A percentile compares a stretch with the other conserved stretches of the same genome.
Evolutionary conservation across 345 rosid genomes (phyloP).

Genomic region (Dimocarpus longan): DNA sequence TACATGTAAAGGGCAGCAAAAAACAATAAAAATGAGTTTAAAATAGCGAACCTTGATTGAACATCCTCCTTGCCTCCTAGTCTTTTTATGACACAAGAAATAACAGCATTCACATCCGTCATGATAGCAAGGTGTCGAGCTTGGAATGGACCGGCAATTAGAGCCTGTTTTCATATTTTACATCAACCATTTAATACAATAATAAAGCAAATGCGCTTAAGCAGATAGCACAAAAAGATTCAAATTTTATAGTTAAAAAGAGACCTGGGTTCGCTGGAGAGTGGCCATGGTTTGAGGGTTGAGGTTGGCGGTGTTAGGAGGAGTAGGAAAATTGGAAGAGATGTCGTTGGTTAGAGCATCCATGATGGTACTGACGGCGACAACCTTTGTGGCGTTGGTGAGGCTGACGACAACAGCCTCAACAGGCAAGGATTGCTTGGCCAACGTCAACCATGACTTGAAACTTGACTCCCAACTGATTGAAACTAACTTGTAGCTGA

Average conservation of each 20-base stretch:
- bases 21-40: neutral
- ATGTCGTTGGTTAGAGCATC: conserved; percentile 66
- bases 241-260: neutral
- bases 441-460: conserved; percentile 79
- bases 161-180: conserved; percentile 51
- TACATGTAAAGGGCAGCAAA: neutral
- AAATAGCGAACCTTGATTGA: conserved; percentile 63
- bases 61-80: conserved; percentile 95
- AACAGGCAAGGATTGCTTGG: conserved; percentile 70
- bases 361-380: conserved; percentile 79
- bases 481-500: conserved; percentile 63
- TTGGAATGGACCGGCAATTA: conserved; percentile 89
- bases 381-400: conserved; percentile 75
- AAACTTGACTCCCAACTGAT: conserved; percentile 58
- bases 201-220: neutral
- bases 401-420: conserved; percentile 81
- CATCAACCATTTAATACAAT: neutral
- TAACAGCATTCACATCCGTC: conserved; percentile 92
- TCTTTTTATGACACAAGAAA: conserved; percentile 79
- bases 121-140: conserved; percentile 95
- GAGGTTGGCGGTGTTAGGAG: conserved; percentile 49
- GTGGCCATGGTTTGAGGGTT: conserved; percentile 87
- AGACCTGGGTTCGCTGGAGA: conserved; percentile 84
- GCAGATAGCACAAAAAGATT: neutral
- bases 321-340: conserved; percentile 45